These are phyloP conservation scores for Colletotrichum lupini DNA, from an alignment of 2,329 filamentous ascomycete species.

Conservation along the genomic window DNA sequence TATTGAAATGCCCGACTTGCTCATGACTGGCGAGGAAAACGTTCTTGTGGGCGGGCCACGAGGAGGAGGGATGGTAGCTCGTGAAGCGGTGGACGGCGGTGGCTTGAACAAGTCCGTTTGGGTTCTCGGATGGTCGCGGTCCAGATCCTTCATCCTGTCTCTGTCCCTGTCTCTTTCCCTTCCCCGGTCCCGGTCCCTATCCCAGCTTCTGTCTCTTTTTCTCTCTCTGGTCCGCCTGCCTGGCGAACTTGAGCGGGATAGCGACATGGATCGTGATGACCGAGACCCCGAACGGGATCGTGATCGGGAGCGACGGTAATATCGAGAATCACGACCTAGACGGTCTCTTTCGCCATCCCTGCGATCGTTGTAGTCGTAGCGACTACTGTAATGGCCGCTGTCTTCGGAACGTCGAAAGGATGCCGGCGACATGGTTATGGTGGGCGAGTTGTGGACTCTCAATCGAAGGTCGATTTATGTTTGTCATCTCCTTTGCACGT, in stretches of 20 bases:
- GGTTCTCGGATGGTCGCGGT: not conserved
- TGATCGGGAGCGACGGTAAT: not conserved
- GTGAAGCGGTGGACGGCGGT: not conserved
- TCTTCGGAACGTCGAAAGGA: conserved; percentile 3
- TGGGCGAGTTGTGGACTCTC: not conserved
- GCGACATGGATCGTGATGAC: too few species aligned
- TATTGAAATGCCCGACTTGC: not conserved
- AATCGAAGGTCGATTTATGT: not conserved
- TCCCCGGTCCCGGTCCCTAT: not conserved
- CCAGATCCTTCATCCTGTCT: conserved; percentile 28
- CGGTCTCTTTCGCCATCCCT: conserved; percentile 30
- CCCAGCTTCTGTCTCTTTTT: not conserved
- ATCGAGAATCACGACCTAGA: conserved; percentile 10
- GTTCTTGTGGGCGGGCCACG: not conserved
- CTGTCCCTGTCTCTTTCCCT: not conserved
- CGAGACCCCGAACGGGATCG: not conserved
- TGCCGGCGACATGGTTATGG: not conserved
- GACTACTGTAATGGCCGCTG: conserved; percentile 23
- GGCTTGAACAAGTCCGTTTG: not conserved
- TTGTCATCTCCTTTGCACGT: not conserved
- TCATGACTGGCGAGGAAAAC: conserved; percentile 12
- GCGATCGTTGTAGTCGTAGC: conserved; percentile 14
- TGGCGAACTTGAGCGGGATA: not conserved
- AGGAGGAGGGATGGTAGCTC: not conserved
- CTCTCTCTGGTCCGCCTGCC: not conserved